Percentiles rank a stretch among this genome's conserved stretches.
Evolutionary conservation across 768 basidiomycete genomes (phyloP).

Genomic region (Serendipita indica): DNA sequence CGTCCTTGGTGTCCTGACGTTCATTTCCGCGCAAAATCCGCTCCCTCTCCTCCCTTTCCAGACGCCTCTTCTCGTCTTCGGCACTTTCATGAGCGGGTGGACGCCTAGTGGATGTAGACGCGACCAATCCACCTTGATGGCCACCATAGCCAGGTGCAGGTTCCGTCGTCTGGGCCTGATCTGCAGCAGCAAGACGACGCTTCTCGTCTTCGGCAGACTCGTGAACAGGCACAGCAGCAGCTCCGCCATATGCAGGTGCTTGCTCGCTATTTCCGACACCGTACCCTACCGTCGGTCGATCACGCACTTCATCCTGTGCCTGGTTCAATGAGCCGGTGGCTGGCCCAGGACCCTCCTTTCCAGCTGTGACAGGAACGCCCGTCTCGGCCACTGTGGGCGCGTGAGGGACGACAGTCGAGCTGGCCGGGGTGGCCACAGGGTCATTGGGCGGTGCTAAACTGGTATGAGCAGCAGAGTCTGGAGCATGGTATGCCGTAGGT

Average conservation of each 20-base stretch:
- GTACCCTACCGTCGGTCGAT: not conserved
- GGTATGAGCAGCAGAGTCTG: slow-evolving; percentile 11
- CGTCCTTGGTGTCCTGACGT: not conserved
- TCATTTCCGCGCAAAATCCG: slow-evolving; percentile 23
- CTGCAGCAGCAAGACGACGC: slow-evolving; percentile 6
- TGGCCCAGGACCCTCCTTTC: slow-evolving; percentile 46
- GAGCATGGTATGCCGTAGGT: slow-evolving; percentile 8
- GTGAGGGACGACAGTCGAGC: slow-evolving; percentile 12
- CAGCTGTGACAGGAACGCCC: slow-evolving; percentile 51
- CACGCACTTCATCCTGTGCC: slow-evolving; percentile 1
- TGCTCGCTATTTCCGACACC: slow-evolving; percentile 1
- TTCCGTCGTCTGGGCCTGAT: slow-evolving; percentile 1
- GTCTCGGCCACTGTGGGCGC: slow-evolving; percentile 62
- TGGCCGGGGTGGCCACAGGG: not conserved
- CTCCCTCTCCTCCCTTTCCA: slow-evolving; percentile 54
- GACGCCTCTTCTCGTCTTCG: slow-evolving; percentile 52
- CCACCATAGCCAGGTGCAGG: not conserved
- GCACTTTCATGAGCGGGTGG: slow-evolving; percentile 33
- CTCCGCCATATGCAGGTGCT: slow-evolving; percentile 3
- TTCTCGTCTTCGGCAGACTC: slow-evolving; percentile 8
- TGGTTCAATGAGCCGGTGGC: slow-evolving; percentile 42
- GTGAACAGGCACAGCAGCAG: not conserved
- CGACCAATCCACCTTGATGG: not conserved
- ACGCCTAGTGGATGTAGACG: not conserved
- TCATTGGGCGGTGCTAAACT: slow-evolving; percentile 12